Conservation (phyloP, 2,329 filamentous ascomycete species). For the Basipetospora sp. region DNA sequence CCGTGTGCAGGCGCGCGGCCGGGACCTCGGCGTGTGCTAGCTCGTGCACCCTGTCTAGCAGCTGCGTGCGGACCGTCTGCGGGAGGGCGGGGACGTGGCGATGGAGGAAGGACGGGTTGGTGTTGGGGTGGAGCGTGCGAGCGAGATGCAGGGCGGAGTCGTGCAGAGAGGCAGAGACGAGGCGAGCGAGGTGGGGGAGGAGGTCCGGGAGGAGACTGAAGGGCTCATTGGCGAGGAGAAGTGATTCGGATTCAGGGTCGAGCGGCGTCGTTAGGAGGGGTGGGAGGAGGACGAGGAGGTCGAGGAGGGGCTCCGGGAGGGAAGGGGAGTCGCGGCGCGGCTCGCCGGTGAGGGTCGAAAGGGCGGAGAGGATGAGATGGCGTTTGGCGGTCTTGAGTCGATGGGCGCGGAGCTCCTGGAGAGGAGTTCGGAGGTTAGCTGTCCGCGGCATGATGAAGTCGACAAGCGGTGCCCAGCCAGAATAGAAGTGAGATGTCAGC, state of each 20-base stretch:
- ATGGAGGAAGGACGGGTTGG: conserved; percentile 43
- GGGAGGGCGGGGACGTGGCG: conserved; percentile 38
- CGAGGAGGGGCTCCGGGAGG: conserved; percentile 20
- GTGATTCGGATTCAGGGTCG: conserved; percentile 20
- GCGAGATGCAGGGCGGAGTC: conserved; percentile 32
- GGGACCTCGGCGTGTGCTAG: conserved; percentile 20
- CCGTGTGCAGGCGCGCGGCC: conserved; percentile 20
- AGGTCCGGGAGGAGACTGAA: conserved; percentile 32
- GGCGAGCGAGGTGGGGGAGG: conserved; percentile 30
- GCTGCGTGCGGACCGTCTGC: conserved; percentile 18
- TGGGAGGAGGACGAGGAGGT: conserved; percentile 37
- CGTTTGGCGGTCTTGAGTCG: conserved; percentile 34
- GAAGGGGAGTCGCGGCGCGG: conserved; percentile 31
- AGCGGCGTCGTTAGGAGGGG: conserved; percentile 25
- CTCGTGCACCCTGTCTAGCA: conserved; percentile 19
- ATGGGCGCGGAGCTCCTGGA: conserved; percentile 33
- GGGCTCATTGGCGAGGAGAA: conserved; percentile 36
- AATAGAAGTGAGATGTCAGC: not conserved
- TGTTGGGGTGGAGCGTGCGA: conserved; percentile 29
- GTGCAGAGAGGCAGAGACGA: conserved; percentile 36
- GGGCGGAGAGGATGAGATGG: conserved; percentile 35
- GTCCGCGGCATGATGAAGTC: too few relatives aligned
- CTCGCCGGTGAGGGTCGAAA: conserved; percentile 25
- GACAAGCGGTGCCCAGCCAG: not conserved
- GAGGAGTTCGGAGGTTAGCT: not conserved